Evolutionary conservation across 192 early-diverging fungal species (phyloP).

Genomic region (Entomortierella parvispora): DNA sequence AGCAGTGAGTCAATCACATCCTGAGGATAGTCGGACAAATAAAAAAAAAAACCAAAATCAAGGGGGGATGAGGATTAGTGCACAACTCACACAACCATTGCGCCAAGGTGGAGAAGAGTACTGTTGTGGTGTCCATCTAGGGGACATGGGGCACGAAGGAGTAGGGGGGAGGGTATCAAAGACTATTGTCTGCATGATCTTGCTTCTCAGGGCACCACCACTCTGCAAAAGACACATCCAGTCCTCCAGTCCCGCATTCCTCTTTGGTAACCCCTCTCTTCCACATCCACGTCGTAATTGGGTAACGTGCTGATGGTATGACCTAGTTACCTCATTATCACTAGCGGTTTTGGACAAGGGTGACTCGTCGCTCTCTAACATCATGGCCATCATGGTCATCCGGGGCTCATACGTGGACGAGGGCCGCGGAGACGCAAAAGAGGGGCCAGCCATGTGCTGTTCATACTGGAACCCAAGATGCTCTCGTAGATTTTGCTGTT

Average conservation of each 20-base stretch:
- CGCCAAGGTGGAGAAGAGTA: no score
- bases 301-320: no score
- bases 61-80: not conserved
- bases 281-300: no score
- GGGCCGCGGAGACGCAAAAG: conserved; percentile 1
- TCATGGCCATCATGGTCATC: not conserved
- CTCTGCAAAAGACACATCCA: no score
- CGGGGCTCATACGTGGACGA: conserved; percentile 16
- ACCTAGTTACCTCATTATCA: conserved; percentile 33
- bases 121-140: no score
- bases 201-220: no score
- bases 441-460: not conserved
- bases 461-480: no score
- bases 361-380: conserved; percentile 5
- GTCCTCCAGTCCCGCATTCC: not conserved
- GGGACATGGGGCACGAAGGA: no score
- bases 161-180: no score
- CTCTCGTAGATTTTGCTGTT: not conserved
- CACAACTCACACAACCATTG: no score
- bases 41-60: not conserved
- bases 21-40: conserved; percentile 7
- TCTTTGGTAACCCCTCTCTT: not conserved
- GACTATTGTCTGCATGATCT: no score
- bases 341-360: conserved; percentile 9
- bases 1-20: conserved; percentile 60